Evolutionary conservation across 1,284 basidiomycete genomes (phyloP).

Genomic region (Xerocomus nothofagi): DNA sequence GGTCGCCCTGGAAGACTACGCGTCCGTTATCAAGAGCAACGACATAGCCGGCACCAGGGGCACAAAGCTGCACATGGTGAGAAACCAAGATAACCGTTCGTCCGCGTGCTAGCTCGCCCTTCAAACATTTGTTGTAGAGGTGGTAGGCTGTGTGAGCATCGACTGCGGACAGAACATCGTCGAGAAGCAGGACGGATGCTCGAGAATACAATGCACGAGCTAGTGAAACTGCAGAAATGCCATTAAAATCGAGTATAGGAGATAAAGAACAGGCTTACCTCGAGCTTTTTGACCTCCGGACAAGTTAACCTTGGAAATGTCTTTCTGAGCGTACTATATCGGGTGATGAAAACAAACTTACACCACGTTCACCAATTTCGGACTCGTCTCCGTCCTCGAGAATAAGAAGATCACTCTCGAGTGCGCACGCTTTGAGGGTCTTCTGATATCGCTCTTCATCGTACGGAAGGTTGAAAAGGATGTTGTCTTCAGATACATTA

Average conservation of each 20-base stretch:
- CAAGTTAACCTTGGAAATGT: conserved; percentile 65
- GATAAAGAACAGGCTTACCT: conserved; percentile 43
- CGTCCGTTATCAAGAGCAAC: conserved; percentile 86
- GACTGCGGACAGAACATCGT: conserved; percentile 83
- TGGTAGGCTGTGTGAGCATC: conserved; percentile 90
- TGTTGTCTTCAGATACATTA: conserved; percentile 65
- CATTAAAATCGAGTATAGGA: not conserved
- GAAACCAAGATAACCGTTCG: conserved; percentile 87
- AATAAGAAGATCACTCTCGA: conserved; percentile 82
- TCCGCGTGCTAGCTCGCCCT: conserved; percentile 78
- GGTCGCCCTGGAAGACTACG: conserved; percentile 72
- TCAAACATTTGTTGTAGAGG: conserved; percentile 79
- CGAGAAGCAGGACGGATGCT: conserved; percentile 82
- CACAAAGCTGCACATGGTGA: conserved; percentile 83
- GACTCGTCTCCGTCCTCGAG: conserved; percentile 94
- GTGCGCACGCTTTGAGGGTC: conserved; percentile 52
- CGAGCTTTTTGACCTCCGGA: conserved; percentile 96
- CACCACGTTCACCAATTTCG: conserved; percentile 86
- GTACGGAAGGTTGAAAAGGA: conserved; percentile 85
- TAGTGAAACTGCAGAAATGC: conserved; percentile 62
- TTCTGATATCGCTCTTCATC: conserved; percentile 70
- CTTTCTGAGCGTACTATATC: not conserved
- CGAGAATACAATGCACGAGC: conserved; percentile 94
- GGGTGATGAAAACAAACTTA: conserved; percentile 34
- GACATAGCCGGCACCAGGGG: conserved; percentile 68